Base-by-base conservation (phyloP, 176 grass and related monocot genomes). In the Secale cereale region DNA sequence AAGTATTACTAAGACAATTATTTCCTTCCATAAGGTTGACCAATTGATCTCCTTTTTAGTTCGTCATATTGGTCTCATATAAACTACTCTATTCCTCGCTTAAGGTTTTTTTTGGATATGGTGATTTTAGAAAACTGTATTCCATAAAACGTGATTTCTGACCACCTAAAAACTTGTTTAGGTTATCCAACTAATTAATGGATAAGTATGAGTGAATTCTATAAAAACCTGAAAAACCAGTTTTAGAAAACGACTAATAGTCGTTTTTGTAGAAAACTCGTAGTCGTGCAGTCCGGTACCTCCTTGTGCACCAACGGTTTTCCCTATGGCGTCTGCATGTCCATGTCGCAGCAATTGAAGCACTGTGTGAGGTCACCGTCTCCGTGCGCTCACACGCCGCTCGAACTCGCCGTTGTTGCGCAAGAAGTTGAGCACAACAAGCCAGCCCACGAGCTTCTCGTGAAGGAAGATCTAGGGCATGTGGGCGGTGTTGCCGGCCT, bases 391-490 rank as follows among this genome's bases (percentile, higher is more conserved):
- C 65, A 99, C 79, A 28, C 88, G 81, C 27, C 90, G 81, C 33
- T 99, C 93, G 81, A 99, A 92, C 78, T 99, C 86, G 32, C 97
- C 88, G 67, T 90, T 91, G 83, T 99, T 96, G 52, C 93, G 84
- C 41, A 96, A 74, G 63, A 93, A 99, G 87, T 96, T 99, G 67
- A 99, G 74, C 70, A 89, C 91, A 6, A 99, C 93, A 70, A 99
- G 76, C 0, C 93, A 90, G 22, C 97, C 93, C 1, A 99, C 69
- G 65, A 94, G 91, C 70, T 94, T 99, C 26, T 96, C 91, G 81
- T 99, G 96, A 17, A 99, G 80, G 87, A 99, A 99, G 78, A 99
- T 99, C 78, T 92, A 91, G 1, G 97, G 97, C 25, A 96, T 90
- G 28, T 85, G 88, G 1, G 69, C 80, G 5, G 66, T 48, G 14